Evolutionary conservation across 345 rosid species (phyloP).

Genomic region (Nephelium lappaceum): DNA sequence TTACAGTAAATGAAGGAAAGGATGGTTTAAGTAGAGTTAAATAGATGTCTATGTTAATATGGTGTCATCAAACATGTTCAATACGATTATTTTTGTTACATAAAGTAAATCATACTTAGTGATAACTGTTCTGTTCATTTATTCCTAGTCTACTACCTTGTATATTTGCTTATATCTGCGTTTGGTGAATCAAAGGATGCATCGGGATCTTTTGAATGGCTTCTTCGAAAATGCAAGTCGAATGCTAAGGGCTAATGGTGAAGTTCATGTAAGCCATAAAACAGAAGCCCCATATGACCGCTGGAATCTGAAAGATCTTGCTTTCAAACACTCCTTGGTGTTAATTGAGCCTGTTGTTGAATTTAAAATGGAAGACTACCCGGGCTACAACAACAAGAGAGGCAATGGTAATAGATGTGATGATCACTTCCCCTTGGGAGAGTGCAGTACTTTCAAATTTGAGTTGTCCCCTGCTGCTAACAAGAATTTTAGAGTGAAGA

Average conservation of each 20-base stretch:
- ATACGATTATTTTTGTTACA: background rate
- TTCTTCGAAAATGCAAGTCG: slow-evolving; percentile 51
- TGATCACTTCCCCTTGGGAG: slow-evolving; percentile 48
- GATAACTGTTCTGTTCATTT: slow-evolving; percentile 1
- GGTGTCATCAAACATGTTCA: background rate
- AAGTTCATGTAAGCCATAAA: slow-evolving; percentile 68
- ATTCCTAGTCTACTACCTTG: background rate
- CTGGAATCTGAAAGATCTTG: slow-evolving; percentile 61
- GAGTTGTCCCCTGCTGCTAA: slow-evolving; percentile 16
- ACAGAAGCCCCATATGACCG: slow-evolving; percentile 43
- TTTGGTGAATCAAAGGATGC: slow-evolving; percentile 41
- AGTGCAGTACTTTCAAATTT: slow-evolving; percentile 57
- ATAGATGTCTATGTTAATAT: background rate
- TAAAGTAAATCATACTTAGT: background rate
- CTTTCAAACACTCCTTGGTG: slow-evolving; percentile 32
- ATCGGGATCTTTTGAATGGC: slow-evolving; percentile 38
- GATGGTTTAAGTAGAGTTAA: background rate
- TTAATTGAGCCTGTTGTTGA: slow-evolving; percentile 23
- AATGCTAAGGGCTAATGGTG: slow-evolving; percentile 45
- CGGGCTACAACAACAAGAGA: slow-evolving; percentile 53
- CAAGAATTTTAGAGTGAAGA: background rate
- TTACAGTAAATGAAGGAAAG: background rate
- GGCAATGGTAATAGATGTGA: slow-evolving; percentile 55
- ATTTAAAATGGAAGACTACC: slow-evolving; percentile 46
- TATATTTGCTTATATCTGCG: background rate